phyloP scores from a whole-genome alignment of 1,139 yeast genomes.

The Kluyveromyces marxianus region DNA sequence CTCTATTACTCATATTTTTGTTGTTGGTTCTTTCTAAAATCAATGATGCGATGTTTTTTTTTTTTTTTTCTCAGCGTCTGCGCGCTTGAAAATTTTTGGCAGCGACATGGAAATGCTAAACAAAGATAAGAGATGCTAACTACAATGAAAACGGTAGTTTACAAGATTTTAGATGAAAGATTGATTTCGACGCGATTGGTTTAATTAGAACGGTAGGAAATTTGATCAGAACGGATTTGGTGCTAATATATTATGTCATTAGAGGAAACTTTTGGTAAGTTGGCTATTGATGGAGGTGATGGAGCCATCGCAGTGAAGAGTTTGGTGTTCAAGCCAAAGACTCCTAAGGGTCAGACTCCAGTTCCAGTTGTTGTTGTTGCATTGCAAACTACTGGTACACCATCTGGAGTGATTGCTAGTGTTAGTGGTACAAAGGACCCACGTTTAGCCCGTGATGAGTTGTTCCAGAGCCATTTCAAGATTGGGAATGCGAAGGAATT shows the following conservation, averaged over 20 bases:
- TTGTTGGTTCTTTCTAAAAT: too few species aligned
- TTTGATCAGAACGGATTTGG: not conserved
- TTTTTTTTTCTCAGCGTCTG: too few species aligned
- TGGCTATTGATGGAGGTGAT: slow-evolving; percentile 43
- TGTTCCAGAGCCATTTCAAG: slow-evolving; percentile 59
- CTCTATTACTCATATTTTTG: too few species aligned
- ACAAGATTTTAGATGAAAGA: too few species aligned
- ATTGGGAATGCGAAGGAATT: slow-evolving; percentile 55
- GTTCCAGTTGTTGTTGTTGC: slow-evolving; percentile 81
- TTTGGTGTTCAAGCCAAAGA: slow-evolving; percentile 84
- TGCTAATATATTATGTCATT: slow-evolving; percentile 39
- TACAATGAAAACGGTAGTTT: too few species aligned
- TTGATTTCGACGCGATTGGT: too few species aligned
- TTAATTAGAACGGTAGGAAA: not conserved
- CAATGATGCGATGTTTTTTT: too few species aligned
- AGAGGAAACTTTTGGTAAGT: slow-evolving; percentile 51
- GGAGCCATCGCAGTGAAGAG: slow-evolving; percentile 53
- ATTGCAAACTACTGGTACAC: slow-evolving; percentile 61
- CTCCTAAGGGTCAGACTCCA: slow-evolving; percentile 76
- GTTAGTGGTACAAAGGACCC: slow-evolving; percentile 76
- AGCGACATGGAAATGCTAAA: too few species aligned
- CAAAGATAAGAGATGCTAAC: too few species aligned
- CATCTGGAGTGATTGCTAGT: slow-evolving; percentile 56
- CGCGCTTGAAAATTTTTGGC: too few species aligned
- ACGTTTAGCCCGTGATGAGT: slow-evolving; percentile 76